Evolutionary conservation across 2,329 filamentous ascomycete genomes (phyloP), one percentile per base, ranked within the genome.

Genomic region (Teratosphaeria pseudoeucalypti): DNA sequence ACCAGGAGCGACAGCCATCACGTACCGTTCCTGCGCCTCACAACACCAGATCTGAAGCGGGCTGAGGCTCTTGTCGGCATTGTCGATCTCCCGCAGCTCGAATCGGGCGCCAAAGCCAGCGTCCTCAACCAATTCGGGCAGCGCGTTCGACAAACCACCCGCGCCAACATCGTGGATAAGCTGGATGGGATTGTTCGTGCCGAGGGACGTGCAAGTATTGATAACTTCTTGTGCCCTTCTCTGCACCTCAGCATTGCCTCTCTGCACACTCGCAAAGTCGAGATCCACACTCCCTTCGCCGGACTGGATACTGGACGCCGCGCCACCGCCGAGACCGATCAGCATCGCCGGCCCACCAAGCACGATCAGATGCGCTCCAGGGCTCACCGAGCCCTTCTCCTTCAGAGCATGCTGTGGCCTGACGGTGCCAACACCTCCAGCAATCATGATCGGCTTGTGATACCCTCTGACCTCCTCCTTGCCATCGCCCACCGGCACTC

Each of bases 381-480:
- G 83, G 57, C 86, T 86, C 19, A 99, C 94, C 63, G 89, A 80
- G 12, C 83, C 80, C 9, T 87, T 84, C 63, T 89, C 83, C 77
- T 99, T 99, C 61, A 96, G 80, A 2, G 94, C 92, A 71, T 96
- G 89, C 68, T 92, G 86, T 14, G 94, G 92, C 60, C 94, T 80
- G 34, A 97, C 92, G 6, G 89, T 96, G 55, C 94, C 94, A 39
- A 97, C 85, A 71, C 94, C 94, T 71, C 94, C 94, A 63, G 94
- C 94, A 76, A 99, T 90, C 90, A 96, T 95, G 73, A 96, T 96
- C 10, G 94, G 94, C 78, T 99, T 99, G 76, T 97, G 94, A 73
- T 95, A 99, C 27, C 94, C 94, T 66, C 92, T 83, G 70, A 90
- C 82, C 66, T 95, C 90, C 23, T 80, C 81, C 61, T 82, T 78